Evolutionary conservation across 75 land plant species (phyloP), one percentile per base, ranked within the genome.

Genomic region (Pinus tabuliformis): DNA sequence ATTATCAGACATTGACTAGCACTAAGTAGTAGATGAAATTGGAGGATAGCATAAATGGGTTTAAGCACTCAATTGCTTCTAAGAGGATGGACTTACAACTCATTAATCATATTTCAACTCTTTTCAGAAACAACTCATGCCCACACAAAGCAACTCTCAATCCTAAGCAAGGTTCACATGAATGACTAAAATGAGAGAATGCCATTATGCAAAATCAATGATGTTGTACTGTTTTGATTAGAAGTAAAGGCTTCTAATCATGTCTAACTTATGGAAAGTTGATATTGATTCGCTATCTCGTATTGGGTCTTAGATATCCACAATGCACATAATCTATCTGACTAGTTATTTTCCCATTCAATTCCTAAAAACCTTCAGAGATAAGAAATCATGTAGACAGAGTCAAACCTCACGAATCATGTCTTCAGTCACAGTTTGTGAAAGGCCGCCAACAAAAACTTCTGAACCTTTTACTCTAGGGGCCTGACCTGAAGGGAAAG

Each of bases 391-490:
- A 2, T 64, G 2, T 33, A 8, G 14, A 64, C 6, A 64, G 68
- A n/a, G 24, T 14, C 28, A 56, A 1, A 84, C 86, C 83, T 84
- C 73, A 16, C 57, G 76, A 61, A 84, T 77, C 58, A 76, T 78
- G 37, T 62, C 54, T 61, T 84, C 86, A 28, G 78, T 81, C 14
- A 78, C 73, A 22, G 80, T n/a, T 16, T 58, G 77, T 26, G 76
- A 36, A 49, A 84, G 74, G 12, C 83, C 86, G 26, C 86, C 86
- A 59, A 84, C 80, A 73, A 84, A 84, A 6, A 84, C 83, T 75
- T 84, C 86, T 2, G 86, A 57, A 18, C 86, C 86, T 62, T 72
- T 81, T 26, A 75, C 79, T 58, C 74, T 68, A 9, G 71, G 3
- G 17, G 8, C 12, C 39, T 66, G 71, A 66, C 21, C 71, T 66